phyloP scores from a whole-genome alignment of 371 early-diverging fungal genomes.

The Mucor piriformis region DNA sequence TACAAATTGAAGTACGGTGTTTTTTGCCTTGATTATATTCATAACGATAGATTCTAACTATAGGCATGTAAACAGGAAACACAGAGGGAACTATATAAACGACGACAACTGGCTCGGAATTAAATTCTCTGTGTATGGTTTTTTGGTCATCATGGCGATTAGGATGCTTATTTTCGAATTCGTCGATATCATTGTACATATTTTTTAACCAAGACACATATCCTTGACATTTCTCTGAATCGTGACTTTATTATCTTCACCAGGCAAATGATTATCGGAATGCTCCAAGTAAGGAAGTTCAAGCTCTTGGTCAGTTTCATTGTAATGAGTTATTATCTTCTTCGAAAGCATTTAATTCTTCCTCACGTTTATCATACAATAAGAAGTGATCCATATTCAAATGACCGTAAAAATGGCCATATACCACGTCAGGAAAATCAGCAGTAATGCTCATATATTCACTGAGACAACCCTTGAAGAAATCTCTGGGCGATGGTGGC shows the following conservation, averaged over 20 bases:
- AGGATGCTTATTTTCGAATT: conserved; percentile 37
- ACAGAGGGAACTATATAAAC: conserved; percentile 70
- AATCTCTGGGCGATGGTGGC: conserved; percentile 65
- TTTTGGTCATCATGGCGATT: conserved; percentile 19
- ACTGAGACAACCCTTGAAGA: conserved; percentile 61
- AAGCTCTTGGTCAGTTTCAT: not conserved
- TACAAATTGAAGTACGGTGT: conserved; percentile 4
- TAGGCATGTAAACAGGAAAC: conserved; percentile 71
- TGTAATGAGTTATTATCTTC: conserved; percentile 5
- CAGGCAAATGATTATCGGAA: conserved; percentile 2
- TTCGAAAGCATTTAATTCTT: conserved; percentile 44
- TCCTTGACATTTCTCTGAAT: conserved; percentile 43
- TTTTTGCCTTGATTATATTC: conserved; percentile 4
- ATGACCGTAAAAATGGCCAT: conserved; percentile 78
- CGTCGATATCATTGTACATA: conserved; percentile 33
- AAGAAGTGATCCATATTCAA: conserved; percentile 79
- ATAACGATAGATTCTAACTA: conserved; percentile 69
- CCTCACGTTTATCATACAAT: conserved; percentile 41
- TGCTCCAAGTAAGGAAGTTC: conserved; percentile 4
- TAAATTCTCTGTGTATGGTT: conserved; percentile 18
- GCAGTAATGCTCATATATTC: conserved; percentile 61
- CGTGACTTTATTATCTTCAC: conserved; percentile 52
- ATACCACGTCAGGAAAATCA: conserved; percentile 59
- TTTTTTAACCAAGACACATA: conserved; percentile 37
- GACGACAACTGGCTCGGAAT: conserved; percentile 48